Conservation (phyloP, 2,329 filamentous ascomycete species). For the Massarina eburnea region DNA sequence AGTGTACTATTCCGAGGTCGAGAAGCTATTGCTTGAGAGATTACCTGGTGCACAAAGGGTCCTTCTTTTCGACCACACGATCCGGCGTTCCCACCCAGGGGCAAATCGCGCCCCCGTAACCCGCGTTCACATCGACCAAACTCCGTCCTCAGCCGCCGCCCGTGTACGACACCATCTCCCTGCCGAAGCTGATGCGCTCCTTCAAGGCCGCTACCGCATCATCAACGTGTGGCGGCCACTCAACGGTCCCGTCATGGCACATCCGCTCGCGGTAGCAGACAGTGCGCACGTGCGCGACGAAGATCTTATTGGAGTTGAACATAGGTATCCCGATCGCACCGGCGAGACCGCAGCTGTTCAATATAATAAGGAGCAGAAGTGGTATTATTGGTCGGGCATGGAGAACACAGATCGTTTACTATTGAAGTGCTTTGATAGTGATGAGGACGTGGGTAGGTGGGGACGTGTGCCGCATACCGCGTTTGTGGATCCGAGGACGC, state of each 20-base stretch:
- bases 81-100: constrained; percentile 65
- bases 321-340: constrained; percentile 69
- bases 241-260: constrained; percentile 59
- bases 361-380: constrained; percentile 64
- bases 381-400: constrained; percentile 83
- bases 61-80: constrained; percentile 84
- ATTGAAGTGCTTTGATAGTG: constrained; percentile 77
- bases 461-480: constrained; percentile 53
- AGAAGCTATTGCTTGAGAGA: constrained; percentile 66
- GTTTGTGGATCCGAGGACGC: constrained; percentile 74
- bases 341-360: constrained; percentile 75
- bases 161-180: constrained; percentile 70
- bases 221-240: constrained; percentile 82
- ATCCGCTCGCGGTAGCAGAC: constrained; percentile 61
- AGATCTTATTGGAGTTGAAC: constrained; percentile 72
- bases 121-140: constrained; percentile 83
- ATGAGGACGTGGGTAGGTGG: constrained; percentile 45
- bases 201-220: constrained; percentile 73
- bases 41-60: constrained; percentile 68
- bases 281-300: constrained; percentile 57
- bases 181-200: constrained; percentile 66
- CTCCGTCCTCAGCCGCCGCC: constrained; percentile 62
- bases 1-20: constrained; percentile 84
- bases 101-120: constrained; percentile 70
- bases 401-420: constrained; percentile 70